Evolutionary conservation across 202 grass and related monocot genomes (phyloP).

Genomic region (Brachypodium distachyon): DNA sequence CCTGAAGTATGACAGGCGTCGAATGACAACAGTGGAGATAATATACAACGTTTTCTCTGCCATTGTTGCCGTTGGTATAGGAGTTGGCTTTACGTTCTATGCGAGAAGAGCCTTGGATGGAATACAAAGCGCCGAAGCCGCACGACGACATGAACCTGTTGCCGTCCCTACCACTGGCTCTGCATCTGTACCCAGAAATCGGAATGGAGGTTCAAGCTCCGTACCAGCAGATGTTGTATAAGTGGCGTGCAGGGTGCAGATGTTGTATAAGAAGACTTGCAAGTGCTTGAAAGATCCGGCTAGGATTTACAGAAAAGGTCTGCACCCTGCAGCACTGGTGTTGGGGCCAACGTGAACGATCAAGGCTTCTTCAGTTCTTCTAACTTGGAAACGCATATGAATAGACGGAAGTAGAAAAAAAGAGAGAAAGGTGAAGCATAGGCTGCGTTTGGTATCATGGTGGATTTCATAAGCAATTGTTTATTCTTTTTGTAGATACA

Average conservation of each 20-base stretch:
- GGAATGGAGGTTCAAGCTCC: constrained; percentile 5
- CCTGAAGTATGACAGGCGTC: constrained; percentile 58
- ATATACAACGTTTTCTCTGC: constrained; percentile 69
- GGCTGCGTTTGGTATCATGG: too few species aligned
- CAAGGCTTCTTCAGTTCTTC: not conserved
- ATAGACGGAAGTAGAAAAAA: not conserved
- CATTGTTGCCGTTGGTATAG: constrained; percentile 35
- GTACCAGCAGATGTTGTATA: constrained; percentile 28
- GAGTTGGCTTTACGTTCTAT: constrained; percentile 64
- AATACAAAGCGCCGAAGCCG: constrained; percentile 31
- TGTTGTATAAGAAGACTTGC: not conserved
- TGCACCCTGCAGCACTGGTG: not conserved
- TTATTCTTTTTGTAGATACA: not conserved
- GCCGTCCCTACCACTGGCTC: not conserved
- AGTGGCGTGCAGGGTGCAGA: not conserved
- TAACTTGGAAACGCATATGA: not conserved
- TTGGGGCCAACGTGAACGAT: not conserved
- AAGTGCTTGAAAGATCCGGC: not conserved
- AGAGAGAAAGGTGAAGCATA: not conserved
- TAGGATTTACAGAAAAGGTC: not conserved
- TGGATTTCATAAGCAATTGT: not conserved
- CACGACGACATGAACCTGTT: not conserved
- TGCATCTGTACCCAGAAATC: not conserved
- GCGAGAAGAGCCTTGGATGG: constrained; percentile 58
- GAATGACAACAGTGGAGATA: constrained; percentile 77